A percentile compares a stretch with the other conserved stretches of the same genome.
Evolutionary conservation across 2,329 filamentous ascomycete genomes (phyloP).

Genomic region (Aspergillus novoparasiticus): DNA sequence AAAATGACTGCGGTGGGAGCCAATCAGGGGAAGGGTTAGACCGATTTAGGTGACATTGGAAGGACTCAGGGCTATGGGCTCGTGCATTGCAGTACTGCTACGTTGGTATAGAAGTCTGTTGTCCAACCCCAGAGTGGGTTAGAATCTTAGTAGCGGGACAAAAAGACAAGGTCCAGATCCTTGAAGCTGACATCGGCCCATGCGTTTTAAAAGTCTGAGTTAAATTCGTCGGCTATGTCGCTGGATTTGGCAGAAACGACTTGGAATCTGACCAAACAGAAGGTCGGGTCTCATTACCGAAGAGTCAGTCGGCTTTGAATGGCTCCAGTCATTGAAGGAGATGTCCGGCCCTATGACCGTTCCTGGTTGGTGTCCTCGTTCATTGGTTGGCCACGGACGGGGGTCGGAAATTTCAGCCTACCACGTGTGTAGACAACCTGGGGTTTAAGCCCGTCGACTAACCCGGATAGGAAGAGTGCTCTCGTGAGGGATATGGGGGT

Average conservation of each 20-base stretch:
- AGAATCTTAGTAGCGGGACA: neutral
- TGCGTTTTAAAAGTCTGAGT: neutral
- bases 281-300: conserved; percentile 25
- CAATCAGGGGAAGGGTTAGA: neutral
- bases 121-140: neutral
- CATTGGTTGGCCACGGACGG: conserved; percentile 3
- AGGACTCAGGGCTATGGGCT: neutral
- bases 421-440: conserved; percentile 12
- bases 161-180: neutral
- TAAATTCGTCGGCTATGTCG: neutral
- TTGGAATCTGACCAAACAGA: conserved; percentile 24
- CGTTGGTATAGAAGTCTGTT: neutral
- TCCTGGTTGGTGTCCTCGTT: neutral
- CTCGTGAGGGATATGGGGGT: neutral
- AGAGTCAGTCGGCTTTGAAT: conserved; percentile 8
- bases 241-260: neutral
- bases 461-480: neutral
- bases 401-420: conserved; percentile 17
- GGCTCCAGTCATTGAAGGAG: neutral
- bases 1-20: neutral
- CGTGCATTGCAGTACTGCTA: neutral
- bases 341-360: conserved; percentile 5
- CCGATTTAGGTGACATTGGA: conserved; percentile 2
- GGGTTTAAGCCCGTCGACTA: neutral
- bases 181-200: conserved; percentile 2